phyloP scores from a whole-genome alignment of 225 moss, liverwort and hornwort genomes.

The Bryum argenteum region DNA sequence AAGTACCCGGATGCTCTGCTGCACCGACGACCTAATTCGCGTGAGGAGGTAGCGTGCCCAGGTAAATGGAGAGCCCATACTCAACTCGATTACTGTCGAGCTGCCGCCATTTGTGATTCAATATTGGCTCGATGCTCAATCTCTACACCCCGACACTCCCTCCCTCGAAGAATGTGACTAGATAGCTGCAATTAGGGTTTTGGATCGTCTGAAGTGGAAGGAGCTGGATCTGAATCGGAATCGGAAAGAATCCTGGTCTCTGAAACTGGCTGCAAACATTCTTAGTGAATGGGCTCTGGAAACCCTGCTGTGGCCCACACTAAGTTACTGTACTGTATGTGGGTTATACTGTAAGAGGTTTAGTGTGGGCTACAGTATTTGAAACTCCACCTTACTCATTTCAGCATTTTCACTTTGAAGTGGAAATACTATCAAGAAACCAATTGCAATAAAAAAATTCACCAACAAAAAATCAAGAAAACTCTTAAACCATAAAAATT shows the following conservation, averaged over 20 bases:
- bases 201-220: not conserved
- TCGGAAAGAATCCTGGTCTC: not conserved
- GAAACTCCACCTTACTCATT: no score
- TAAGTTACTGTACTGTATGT: not conserved
- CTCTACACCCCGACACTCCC: not conserved
- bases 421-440: no score
- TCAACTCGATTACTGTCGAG: slow-evolving; percentile 8
- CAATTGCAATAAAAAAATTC: no score
- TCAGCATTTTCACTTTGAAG: no score
- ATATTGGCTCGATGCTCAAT: slow-evolving; percentile 5
- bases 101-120: slow-evolving; percentile 34
- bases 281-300: not conserved
- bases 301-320: not conserved
- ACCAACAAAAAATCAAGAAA: no score
- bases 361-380: no score
- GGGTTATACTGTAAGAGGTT: no score
- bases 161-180: not conserved
- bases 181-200: not conserved
- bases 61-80: slow-evolving; percentile 59
- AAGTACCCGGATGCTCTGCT: slow-evolving; percentile 81
- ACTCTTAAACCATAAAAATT: no score
- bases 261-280: not conserved
- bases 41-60: slow-evolving; percentile 92
- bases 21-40: slow-evolving; percentile 80
- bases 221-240: not conserved